Evolutionary conservation across 495 filamentous ascomycete genomes (phyloP).

Genomic region (Penicillium bovifimosum): DNA sequence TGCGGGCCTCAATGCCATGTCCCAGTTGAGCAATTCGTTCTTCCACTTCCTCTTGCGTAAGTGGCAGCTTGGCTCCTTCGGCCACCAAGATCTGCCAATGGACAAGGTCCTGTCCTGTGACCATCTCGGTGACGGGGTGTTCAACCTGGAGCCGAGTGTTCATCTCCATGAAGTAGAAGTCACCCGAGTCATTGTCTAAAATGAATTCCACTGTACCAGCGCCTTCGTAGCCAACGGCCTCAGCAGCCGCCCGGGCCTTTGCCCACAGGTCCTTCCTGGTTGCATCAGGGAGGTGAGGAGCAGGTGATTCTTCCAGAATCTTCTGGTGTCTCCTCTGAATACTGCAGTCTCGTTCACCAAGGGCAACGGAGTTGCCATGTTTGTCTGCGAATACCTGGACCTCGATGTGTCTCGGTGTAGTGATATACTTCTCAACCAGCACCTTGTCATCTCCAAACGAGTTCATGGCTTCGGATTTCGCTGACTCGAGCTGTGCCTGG

Average conservation of each 20-base stretch:
- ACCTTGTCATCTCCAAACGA: slow-evolving; percentile 97
- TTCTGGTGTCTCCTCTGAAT: slow-evolving; percentile 91
- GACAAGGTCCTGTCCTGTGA: slow-evolving; percentile 91
- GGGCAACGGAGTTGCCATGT: slow-evolving; percentile 74
- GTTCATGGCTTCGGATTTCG: slow-evolving; percentile 82
- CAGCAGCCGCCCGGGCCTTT: slow-evolving; percentile 82
- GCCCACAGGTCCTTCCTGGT: slow-evolving; percentile 87
- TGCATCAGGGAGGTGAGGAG: slow-evolving; percentile 72
- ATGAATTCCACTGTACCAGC: slow-evolving; percentile 99
- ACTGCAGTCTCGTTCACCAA: slow-evolving; percentile 84
- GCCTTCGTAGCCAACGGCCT: slow-evolving; percentile 91
- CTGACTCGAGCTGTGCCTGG: slow-evolving; percentile 71
- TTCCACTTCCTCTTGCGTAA: slow-evolving; percentile 80
- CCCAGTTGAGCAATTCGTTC: slow-evolving; percentile 67
- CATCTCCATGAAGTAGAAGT: slow-evolving; percentile 99
- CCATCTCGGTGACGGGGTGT: slow-evolving; percentile 95
- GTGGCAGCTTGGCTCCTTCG: slow-evolving; percentile 76
- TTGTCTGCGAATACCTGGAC: slow-evolving; percentile 96
- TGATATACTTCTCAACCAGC: slow-evolving; percentile 94
- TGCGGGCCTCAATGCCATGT: slow-evolving; percentile 88
- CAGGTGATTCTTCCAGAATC: slow-evolving; percentile 93
- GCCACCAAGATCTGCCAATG: slow-evolving; percentile 95
- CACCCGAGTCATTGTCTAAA: slow-evolving; percentile 87
- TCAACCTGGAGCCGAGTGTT: slow-evolving; percentile 96
- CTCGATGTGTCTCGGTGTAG: slow-evolving; percentile 90